Evolutionary conservation across 1,284 basidiomycete genomes (phyloP).

Genomic region (Cutaneotrichosporon cavernicola): DNA sequence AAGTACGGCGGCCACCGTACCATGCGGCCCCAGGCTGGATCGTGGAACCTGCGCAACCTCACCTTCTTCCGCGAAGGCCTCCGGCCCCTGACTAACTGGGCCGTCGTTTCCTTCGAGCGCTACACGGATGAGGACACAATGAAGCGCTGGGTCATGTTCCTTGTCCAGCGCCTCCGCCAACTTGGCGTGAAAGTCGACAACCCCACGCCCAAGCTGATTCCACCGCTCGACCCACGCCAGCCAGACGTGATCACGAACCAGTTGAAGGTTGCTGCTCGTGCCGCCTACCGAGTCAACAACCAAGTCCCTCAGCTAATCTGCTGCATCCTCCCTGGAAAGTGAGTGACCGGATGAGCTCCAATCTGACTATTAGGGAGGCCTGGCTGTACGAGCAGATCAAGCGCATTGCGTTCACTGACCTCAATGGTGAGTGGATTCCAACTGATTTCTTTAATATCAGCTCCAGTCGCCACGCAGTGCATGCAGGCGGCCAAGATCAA

Average conservation of each 20-base stretch:
- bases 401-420: conserved; percentile 44
- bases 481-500: conserved; percentile 51
- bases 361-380: conserved; percentile 32
- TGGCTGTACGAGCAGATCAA: conserved; percentile 55
- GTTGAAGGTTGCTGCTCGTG: conserved; percentile 36
- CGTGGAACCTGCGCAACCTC: conserved; percentile 37
- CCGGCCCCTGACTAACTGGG: conserved; percentile 47
- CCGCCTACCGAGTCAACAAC: conserved; percentile 39
- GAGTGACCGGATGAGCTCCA: conserved; percentile 10
- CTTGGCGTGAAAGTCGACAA: conserved; percentile 41
- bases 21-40: conserved; percentile 23
- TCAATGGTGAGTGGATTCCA: conserved; percentile 31
- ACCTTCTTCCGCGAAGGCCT: conserved; percentile 43
- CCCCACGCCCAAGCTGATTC: conserved; percentile 32
- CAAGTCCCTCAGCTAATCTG: conserved; percentile 49
- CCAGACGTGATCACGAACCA: conserved; percentile 19
- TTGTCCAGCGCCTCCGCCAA: conserved; percentile 24
- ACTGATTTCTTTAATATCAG: conserved; percentile 17
- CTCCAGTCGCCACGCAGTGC: conserved; percentile 49
- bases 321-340: conserved; percentile 47
- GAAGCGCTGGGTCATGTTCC: conserved; percentile 35
- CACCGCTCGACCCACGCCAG: conserved; percentile 35
- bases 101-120: conserved; percentile 45
- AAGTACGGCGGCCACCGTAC: conserved; percentile 32
- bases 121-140: conserved; percentile 34